These are phyloP conservation scores for Dactylellina cionopaga DNA, from an alignment of 2,329 filamentous ascomycete species.

Conservation along the genomic window DNA sequence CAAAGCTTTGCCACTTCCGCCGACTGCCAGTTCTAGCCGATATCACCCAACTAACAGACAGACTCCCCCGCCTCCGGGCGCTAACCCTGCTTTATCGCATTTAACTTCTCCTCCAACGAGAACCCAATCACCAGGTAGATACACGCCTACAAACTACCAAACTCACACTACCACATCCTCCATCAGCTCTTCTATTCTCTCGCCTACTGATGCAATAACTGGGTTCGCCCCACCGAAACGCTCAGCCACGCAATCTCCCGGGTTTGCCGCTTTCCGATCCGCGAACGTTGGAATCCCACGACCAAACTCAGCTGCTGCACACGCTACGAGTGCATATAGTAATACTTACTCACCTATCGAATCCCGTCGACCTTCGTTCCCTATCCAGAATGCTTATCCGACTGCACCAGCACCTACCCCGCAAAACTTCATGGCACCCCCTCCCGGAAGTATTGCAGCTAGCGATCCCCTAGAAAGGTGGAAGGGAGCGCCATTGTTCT, in stretches of 20 bases:
- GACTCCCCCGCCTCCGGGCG: slow-evolving; percentile 59
- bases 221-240: slow-evolving; percentile 69
- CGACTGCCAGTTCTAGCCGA: slow-evolving; percentile 16
- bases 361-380: slow-evolving; percentile 47
- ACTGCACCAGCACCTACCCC: slow-evolving; percentile 60
- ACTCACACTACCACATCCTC: slow-evolving; percentile 57
- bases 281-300: slow-evolving; percentile 62
- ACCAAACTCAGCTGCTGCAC: slow-evolving; percentile 67
- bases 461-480: slow-evolving; percentile 85
- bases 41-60: slow-evolving; percentile 54
- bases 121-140: slow-evolving; percentile 70
- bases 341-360: slow-evolving; percentile 60
- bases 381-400: slow-evolving; percentile 22
- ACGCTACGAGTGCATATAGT: slow-evolving; percentile 59
- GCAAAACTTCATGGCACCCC: slow-evolving; percentile 67
- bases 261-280: slow-evolving; percentile 56
- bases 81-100: slow-evolving; percentile 66
- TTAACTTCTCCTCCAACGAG: slow-evolving; percentile 60
- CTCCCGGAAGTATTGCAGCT: slow-evolving; percentile 65
- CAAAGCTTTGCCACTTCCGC: slow-evolving; percentile 25
- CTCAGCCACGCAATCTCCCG: slow-evolving; percentile 72
- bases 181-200: slow-evolving; percentile 49
- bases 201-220: slow-evolving; percentile 47
- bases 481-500: slow-evolving; percentile 87
- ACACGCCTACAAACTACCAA: slow-evolving; percentile 63